A percentile compares a stretch with the other conserved stretches of the same genome.
Evolutionary conservation across 345 rosid species (phyloP).

Genomic region (Brassica cretica): DNA sequence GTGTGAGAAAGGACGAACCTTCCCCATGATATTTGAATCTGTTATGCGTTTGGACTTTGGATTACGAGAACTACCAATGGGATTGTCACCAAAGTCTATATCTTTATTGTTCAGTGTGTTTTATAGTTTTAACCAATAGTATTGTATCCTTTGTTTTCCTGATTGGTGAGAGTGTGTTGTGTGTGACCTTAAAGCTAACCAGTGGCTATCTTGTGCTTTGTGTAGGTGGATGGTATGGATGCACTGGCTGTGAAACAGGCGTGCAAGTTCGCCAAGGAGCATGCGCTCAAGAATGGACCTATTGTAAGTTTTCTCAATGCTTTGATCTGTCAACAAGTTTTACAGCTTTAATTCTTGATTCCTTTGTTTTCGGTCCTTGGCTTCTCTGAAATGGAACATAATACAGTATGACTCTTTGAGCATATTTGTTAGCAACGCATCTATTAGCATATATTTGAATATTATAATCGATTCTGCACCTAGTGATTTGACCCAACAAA

Average conservation of each 20-base stretch:
- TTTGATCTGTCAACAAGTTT: not conserved
- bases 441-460: not conserved
- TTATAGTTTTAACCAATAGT: not conserved
- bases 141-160: not conserved
- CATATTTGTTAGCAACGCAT: not conserved
- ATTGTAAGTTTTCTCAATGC: conserved; percentile 57
- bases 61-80: too few relatives aligned
- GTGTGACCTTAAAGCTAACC: conserved; percentile 9
- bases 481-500: conserved; percentile 5
- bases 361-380: not conserved
- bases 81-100: not conserved
- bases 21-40: not conserved
- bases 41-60: not conserved
- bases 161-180: conserved; percentile 6
- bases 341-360: conserved; percentile 4
- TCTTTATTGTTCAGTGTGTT: conserved; percentile 5
- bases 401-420: not conserved
- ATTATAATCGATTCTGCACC: not conserved
- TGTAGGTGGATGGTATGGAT: conserved; percentile 99
- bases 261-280: conserved; percentile 93
- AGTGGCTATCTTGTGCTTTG: conserved; percentile 4
- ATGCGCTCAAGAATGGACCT: conserved; percentile 93
- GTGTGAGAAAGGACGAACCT: not conserved
- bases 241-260: conserved; percentile 95
- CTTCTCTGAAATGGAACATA: not conserved